Percentiles rank a stretch among this genome's conserved stretches.
Evolutionary conservation across 2,329 filamentous ascomycete genomes (phyloP).

Genomic region (Pyricularia grisea): DNA sequence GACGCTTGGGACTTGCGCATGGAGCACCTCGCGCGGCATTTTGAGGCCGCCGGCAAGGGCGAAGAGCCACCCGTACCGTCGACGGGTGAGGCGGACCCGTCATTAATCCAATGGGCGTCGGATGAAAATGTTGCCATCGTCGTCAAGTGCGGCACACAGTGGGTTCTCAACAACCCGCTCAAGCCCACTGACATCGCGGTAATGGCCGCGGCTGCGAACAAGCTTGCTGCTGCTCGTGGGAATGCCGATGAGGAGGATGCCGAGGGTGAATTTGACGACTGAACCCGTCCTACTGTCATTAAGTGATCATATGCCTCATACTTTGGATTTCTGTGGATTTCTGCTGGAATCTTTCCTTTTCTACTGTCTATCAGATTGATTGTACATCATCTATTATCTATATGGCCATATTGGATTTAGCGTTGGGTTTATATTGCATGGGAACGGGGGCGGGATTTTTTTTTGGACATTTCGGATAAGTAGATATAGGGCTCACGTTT

Average conservation of each 20-base stretch:
- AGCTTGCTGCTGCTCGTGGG: neutral
- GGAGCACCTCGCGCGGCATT: conserved; percentile 78
- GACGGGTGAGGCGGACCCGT: conserved; percentile 25
- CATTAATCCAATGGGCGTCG: conserved; percentile 28
- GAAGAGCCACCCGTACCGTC: conserved; percentile 14
- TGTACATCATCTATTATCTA: neutral
- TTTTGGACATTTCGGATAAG: neutral
- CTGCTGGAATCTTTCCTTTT: neutral
- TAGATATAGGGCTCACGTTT: neutral
- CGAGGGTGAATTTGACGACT: neutral
- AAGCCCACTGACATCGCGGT: conserved; percentile 7
- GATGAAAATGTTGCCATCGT: conserved; percentile 26
- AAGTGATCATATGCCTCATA: neutral
- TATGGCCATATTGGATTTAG: neutral
- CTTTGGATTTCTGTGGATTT: neutral
- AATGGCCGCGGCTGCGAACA: neutral
- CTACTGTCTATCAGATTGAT: neutral
- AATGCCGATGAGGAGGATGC: neutral
- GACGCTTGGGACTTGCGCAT: conserved; percentile 73
- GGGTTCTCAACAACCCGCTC: conserved; percentile 14
- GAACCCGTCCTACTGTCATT: neutral
- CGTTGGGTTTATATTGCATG: neutral
- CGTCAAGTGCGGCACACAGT: conserved; percentile 3
- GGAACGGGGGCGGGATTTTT: neutral
- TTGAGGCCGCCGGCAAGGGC: conserved; percentile 43